Base-by-base conservation (phyloP, 345 rosid species). In the Citrus reticulata region DNA sequence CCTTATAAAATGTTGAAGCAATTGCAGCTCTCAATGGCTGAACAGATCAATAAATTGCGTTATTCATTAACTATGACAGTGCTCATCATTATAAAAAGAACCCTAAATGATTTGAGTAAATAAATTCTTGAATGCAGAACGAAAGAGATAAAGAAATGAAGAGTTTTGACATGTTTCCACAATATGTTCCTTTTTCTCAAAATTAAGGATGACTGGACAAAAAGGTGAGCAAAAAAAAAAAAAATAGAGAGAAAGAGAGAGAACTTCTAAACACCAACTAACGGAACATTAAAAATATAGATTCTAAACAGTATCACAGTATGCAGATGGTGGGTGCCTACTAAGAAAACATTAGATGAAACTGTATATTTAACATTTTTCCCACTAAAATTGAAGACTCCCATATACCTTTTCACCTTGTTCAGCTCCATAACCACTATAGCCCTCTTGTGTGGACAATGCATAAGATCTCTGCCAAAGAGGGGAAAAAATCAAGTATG, bases 401-500 rank as follows among this genome's bases (percentile, higher is more conserved):
- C 16, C 22, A 75, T 91, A 42, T 85, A 94, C 99, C 78, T 88
- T 93, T 90, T 91, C 95, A 83, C 99, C 99, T 86, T 96, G 99
- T 84, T 96, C 99, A 65, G 92, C 89, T 77, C 98, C 99, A 75
- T 96, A 96, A 35, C 98, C 98, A 85, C 97, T 94, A 77, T 96
- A 96, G 60, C 98, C 97, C 84, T 90, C 94, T 78, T 81, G 34
- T 17, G 98, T 96, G 51, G 99, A 94, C 82, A 96, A 73, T 51
- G 83, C 97, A 79, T 74, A 74, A 75, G 97, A 86, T 86, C 88
- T 91, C 98, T 96, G 93, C 46, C 81, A 80, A 39, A 71, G 74
- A 57, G 25, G 25, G 40, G 22, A 79, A 24, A 14, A 79, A 61
- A 20, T 54, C 27, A 77, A 34, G 20, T 54, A 57, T 20, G 57